Evolutionary conservation across 2,329 filamentous ascomycete genomes (phyloP).

Genomic region (Escovopsis sp.): DNA sequence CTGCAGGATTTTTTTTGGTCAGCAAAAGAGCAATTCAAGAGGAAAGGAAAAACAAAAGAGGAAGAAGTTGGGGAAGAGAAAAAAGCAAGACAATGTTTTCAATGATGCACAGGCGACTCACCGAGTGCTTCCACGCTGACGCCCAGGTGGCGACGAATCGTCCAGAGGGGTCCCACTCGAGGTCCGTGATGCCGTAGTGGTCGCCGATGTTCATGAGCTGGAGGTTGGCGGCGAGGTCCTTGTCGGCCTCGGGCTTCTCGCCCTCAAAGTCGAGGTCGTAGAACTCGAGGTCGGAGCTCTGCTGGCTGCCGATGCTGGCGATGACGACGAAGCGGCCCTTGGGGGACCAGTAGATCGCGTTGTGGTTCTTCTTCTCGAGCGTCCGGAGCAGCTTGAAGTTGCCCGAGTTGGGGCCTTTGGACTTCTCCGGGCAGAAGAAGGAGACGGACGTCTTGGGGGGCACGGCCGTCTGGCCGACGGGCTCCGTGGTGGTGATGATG

Average conservation of each 20-base stretch:
- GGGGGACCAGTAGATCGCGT: constrained; percentile 98
- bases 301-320: constrained; percentile 80
- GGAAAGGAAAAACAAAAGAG: constrained; percentile 3
- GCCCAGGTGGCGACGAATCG: constrained; percentile 89
- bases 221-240: constrained; percentile 86
- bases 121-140: constrained; percentile 87
- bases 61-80: constrained; percentile 1
- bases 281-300: constrained; percentile 93
- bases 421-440: constrained; percentile 95
- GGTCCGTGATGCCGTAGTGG: constrained; percentile 94
- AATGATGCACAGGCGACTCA: constrained; percentile 34
- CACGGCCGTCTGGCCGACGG: constrained; percentile 60
- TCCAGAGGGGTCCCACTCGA: constrained; percentile 95
- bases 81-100: not conserved
- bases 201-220: constrained; percentile 88
- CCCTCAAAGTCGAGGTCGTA: constrained; percentile 97
- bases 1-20: constrained; percentile 26
- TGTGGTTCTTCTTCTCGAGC: constrained; percentile 98
- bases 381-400: constrained; percentile 96
- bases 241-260: constrained; percentile 83
- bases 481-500: constrained; percentile 86
- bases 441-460: constrained; percentile 86
- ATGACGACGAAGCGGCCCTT: constrained; percentile 90
- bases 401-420: constrained; percentile 63
- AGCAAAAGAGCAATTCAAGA: not conserved